Conservation (phyloP, 805 yeast species). For the Metschnikowia amazonensis region DNA sequence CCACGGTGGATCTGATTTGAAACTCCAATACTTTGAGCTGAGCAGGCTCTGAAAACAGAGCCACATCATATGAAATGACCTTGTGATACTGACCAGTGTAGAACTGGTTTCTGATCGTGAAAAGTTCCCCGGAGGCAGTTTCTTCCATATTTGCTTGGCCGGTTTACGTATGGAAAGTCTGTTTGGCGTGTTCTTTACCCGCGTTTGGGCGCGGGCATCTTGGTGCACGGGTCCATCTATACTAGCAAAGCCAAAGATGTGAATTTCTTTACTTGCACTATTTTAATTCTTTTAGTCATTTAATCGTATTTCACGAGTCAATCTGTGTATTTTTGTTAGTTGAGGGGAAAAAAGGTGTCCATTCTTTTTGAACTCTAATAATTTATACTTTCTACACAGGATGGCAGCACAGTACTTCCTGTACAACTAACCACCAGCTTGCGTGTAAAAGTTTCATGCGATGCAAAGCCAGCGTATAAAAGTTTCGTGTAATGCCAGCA, state of each 20-base stretch:
- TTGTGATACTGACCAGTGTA: conserved; percentile 55
- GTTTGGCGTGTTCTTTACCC: conserved; percentile 4
- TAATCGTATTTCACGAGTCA: too few species aligned
- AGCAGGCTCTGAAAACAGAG: conserved; percentile 35
- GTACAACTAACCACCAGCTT: not conserved
- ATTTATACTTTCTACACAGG: not conserved
- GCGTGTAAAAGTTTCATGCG: too few species aligned
- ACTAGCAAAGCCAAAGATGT: not conserved
- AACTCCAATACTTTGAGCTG: conserved; percentile 39
- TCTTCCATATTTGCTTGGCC: conserved; percentile 28
- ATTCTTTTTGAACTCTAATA: not conserved
- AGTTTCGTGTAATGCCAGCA: too few species aligned
- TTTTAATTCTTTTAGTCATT: too few species aligned
- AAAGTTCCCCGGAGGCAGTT: conserved; percentile 49
- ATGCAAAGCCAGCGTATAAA: too few species aligned
- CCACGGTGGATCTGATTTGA: conserved; percentile 39
- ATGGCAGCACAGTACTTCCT: not conserved
- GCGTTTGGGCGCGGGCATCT: not conserved
- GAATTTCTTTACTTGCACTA: too few species aligned
- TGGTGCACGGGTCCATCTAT: conserved; percentile 1
- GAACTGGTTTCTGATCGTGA: conserved; percentile 54
- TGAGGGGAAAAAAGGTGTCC: too few species aligned
- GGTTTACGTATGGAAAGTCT: not conserved
- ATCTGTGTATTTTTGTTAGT: too few species aligned
- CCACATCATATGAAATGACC: conserved; percentile 36